A percentile compares a stretch with the other conserved stretches of the same genome.
Evolutionary conservation across 805 yeast species (phyloP).

Genomic region (Metschnikowia santaceciliae): DNA sequence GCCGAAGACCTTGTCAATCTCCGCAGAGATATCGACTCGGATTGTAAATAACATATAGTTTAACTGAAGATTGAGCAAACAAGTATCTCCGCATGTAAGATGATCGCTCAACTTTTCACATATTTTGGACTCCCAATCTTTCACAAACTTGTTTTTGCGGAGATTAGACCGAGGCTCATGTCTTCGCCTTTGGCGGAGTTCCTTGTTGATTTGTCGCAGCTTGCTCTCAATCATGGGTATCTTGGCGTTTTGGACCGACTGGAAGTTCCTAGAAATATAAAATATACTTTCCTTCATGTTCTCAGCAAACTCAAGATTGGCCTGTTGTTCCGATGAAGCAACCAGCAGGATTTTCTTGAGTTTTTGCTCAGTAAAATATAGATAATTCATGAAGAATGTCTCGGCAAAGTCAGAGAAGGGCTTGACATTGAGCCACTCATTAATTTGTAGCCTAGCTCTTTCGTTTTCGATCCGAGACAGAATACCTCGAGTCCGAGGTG

Average conservation of each 20-base stretch:
- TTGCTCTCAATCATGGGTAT: slow-evolving; percentile 12
- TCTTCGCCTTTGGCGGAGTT: not conserved
- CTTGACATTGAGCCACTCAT: slow-evolving; percentile 35
- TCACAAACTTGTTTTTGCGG: slow-evolving; percentile 17
- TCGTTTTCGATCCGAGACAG: slow-evolving; percentile 7
- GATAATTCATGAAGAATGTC: slow-evolving; percentile 16
- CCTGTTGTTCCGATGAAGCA: slow-evolving; percentile 16
- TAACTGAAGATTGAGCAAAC: slow-evolving; percentile 34
- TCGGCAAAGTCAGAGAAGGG: slow-evolving; percentile 33
- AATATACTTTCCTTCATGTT: slow-evolving; percentile 18
- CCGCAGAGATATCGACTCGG: slow-evolving; percentile 25
- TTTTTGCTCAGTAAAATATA: slow-evolving; percentile 9
- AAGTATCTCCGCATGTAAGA: slow-evolving; percentile 23
- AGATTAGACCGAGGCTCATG: slow-evolving; percentile 3
- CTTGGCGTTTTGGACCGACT: slow-evolving; percentile 11
- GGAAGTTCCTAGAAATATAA: slow-evolving; percentile 21
- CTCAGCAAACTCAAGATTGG: slow-evolving; percentile 19
- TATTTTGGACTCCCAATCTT: slow-evolving; percentile 31
- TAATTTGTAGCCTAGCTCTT: slow-evolving; percentile 23
- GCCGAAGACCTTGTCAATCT: slow-evolving; percentile 17
- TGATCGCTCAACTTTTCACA: slow-evolving; percentile 24
- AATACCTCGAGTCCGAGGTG: not conserved
- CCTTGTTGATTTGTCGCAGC: not conserved
- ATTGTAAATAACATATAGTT: slow-evolving; percentile 36
- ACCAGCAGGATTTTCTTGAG: slow-evolving; percentile 5